These are phyloP conservation scores for Taiozyma onychis DNA, from an alignment of 1,139 yeast species.

Conservation along the genomic window DNA sequence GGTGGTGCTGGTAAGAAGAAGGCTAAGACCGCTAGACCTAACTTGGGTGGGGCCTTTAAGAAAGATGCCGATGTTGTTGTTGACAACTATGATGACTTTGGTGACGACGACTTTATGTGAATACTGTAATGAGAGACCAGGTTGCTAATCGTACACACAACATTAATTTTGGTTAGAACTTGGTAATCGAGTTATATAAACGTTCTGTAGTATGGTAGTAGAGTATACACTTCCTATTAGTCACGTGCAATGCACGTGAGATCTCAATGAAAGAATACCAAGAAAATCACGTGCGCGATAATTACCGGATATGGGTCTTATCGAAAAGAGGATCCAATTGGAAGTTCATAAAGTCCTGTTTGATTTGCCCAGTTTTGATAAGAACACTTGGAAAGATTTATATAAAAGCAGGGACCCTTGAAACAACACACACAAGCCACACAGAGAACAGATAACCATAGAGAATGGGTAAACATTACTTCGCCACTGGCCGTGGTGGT, in stretches of 20 bases:
- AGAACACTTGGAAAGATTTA: not conserved
- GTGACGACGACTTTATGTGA: slow-evolving; percentile 89
- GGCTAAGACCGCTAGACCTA: slow-evolving; percentile 73
- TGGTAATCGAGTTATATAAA: too few relatives aligned
- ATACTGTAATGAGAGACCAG: not conserved
- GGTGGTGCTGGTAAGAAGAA: slow-evolving; percentile 97
- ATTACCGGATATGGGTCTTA: not conserved
- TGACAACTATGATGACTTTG: slow-evolving; percentile 48
- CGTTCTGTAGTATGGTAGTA: too few relatives aligned
- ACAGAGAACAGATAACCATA: not conserved
- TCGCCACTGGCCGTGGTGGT: slow-evolving; percentile 61
- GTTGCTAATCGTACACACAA: too few relatives aligned
- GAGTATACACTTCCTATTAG: too few relatives aligned
- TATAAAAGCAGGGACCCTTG: not conserved
- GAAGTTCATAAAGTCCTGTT: not conserved
- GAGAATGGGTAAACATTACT: slow-evolving; percentile 15
- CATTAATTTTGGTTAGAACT: too few relatives aligned
- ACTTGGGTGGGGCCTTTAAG: slow-evolving; percentile 71
- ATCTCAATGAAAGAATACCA: not conserved
- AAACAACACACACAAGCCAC: not conserved
- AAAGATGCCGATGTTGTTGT: slow-evolving; percentile 70
- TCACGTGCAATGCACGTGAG: not conserved
- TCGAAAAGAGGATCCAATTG: not conserved
- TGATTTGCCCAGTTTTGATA: not conserved
- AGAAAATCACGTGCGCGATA: not conserved